These are phyloP conservation scores for Alternaria longipes DNA, from an alignment of 2,329 filamentous ascomycete species.

Conservation along the genomic window DNA sequence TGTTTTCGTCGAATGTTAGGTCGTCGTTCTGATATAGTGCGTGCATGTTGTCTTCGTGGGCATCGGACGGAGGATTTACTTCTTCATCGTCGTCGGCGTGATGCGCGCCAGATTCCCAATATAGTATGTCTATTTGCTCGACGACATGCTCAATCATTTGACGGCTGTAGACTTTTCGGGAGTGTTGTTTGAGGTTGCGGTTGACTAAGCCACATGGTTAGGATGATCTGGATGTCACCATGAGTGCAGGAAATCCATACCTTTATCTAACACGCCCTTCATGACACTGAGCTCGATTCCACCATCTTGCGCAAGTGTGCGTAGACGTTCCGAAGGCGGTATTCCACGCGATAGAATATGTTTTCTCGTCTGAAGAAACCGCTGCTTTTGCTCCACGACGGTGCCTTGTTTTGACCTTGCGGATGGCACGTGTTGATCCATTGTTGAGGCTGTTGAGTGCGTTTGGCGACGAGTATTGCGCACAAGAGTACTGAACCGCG, in stretches of 20 bases:
- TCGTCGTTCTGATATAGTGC: conserved; percentile 44
- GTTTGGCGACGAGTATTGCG: not conserved
- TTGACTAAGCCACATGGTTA: conserved; percentile 61
- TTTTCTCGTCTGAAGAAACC: conserved; percentile 71
- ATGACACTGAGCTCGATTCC: conserved; percentile 59
- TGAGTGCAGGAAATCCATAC: conserved; percentile 36
- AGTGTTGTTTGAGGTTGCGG: conserved; percentile 70
- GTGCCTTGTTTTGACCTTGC: conserved; percentile 48
- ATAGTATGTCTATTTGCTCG: conserved; percentile 75
- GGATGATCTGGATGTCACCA: not conserved
- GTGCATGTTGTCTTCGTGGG: conserved; percentile 52
- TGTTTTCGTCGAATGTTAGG: conserved; percentile 46
- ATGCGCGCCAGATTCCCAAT: conserved; percentile 61
- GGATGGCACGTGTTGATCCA: conserved; percentile 13
- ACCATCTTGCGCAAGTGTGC: conserved; percentile 57
- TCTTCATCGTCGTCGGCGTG: conserved; percentile 30
- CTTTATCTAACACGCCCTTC: conserved; percentile 61
- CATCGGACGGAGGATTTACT: conserved; percentile 41
- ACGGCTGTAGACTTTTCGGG: conserved; percentile 70
- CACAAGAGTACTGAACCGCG: conserved; percentile 1
- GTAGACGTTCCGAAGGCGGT: conserved; percentile 65
- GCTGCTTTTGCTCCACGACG: conserved; percentile 68
- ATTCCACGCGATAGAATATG: conserved; percentile 69
- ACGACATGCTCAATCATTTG: conserved; percentile 76
- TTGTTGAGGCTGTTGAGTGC: conserved; percentile 2